These are phyloP conservation scores for Exophiala lecanii-corni DNA, from an alignment of 2,329 filamentous ascomycete genomes.

Conservation along the genomic window DNA sequence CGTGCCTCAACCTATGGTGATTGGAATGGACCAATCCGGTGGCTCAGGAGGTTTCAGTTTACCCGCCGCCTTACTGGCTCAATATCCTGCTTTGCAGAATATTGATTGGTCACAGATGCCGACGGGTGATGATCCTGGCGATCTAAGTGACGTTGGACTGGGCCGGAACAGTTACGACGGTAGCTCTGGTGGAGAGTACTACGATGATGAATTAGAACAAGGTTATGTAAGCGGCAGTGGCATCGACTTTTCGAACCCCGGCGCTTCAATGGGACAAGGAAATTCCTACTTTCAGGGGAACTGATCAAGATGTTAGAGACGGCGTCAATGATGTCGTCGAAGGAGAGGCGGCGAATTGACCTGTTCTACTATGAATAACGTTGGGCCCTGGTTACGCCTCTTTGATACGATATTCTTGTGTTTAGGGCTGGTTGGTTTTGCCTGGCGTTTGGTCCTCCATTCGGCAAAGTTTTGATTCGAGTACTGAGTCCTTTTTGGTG, in stretches of 20 bases:
- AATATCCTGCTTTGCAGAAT: conserved; percentile 88
- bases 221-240: conserved; percentile 32
- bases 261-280: neutral
- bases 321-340: no score
- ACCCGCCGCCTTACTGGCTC: conserved; percentile 81
- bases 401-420: no score
- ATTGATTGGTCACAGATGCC: conserved; percentile 80
- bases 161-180: conserved; percentile 78
- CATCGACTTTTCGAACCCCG: conserved; percentile 19
- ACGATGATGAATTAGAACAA: conserved; percentile 54
- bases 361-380: no score
- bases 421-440: no score
- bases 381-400: no score
- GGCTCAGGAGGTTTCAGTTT: conserved; percentile 60
- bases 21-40: conserved; percentile 55
- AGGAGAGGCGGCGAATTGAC: no score
- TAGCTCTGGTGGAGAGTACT: conserved; percentile 64
- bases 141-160: conserved; percentile 61
- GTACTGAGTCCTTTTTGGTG: no score
- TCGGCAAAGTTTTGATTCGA: no score
- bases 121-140: conserved; percentile 56
- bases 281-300: neutral
- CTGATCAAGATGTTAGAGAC: neutral
- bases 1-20: conserved; percentile 53
- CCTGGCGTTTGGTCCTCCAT: no score